Evolutionary conservation across 345 rosid genomes (phyloP).

Genomic region (Dovyalis caffra): DNA sequence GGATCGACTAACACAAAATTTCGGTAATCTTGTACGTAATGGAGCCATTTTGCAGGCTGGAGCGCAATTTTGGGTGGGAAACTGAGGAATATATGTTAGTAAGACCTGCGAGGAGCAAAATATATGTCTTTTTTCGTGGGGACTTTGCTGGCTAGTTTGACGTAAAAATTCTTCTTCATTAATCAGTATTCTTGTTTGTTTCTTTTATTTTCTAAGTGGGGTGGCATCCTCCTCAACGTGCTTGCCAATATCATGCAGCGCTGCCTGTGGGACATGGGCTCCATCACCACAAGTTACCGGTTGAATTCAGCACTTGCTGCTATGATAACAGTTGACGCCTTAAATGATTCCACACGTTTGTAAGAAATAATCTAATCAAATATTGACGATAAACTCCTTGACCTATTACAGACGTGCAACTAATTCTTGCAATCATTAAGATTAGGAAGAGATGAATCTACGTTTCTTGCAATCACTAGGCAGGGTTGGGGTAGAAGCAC

Average conservation of each 20-base stretch:
- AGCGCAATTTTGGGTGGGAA: too few relatives aligned
- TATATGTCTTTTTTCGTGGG: not conserved
- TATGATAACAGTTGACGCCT: not conserved
- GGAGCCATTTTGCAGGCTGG: slow-evolving; percentile 23
- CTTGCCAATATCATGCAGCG: slow-evolving; percentile 28
- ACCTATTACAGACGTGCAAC: not conserved
- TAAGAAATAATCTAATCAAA: not conserved
- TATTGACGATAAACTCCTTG: not conserved
- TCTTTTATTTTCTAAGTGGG: slow-evolving; percentile 15
- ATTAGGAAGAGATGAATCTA: not conserved
- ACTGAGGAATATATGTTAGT: too few relatives aligned
- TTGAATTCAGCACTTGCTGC: not conserved
- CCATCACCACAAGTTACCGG: not conserved
- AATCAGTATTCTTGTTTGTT: slow-evolving; percentile 21
- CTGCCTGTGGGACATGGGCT: not conserved
- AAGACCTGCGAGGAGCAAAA: too few relatives aligned
- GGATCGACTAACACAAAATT: slow-evolving; percentile 39
- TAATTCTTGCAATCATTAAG: not conserved
- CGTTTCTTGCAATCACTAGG: too few relatives aligned
- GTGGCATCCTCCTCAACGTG: slow-evolving; percentile 34
- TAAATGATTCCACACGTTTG: slow-evolving; percentile 15
- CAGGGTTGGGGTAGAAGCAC: too few relatives aligned
- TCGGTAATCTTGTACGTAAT: slow-evolving; percentile 37
- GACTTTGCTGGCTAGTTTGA: not conserved
- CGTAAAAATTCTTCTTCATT: not conserved